Percentiles rank a stretch among this genome's conserved stretches.
These are phyloP conservation scores for Verticillium isaacii DNA, from an alignment of 2,329 filamentous ascomycete genomes.

Conservation along the genomic window DNA sequence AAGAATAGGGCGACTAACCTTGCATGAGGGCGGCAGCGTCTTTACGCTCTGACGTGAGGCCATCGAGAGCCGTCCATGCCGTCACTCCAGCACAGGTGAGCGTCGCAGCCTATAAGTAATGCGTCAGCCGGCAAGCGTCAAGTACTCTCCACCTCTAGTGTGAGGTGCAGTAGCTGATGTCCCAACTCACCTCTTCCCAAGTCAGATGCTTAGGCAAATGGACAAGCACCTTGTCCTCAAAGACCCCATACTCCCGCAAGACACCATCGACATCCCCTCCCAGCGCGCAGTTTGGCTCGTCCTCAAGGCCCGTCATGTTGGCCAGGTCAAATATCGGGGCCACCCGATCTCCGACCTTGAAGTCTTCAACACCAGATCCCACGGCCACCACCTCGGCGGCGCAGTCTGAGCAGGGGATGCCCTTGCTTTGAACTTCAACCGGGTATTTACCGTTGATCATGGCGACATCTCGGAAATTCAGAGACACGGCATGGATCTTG, in stretches of 20 bases:
- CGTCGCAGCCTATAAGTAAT: constrained; percentile 9
- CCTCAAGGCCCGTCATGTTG: constrained; percentile 6
- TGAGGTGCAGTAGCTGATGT: not conserved
- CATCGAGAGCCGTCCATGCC: constrained; percentile 15
- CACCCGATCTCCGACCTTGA: constrained; percentile 17
- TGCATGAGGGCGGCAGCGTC: constrained; percentile 2
- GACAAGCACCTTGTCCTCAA: constrained; percentile 12
- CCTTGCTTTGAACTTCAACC: constrained; percentile 3
- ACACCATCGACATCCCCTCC: constrained; percentile 16
- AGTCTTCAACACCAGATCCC: constrained; percentile 13
- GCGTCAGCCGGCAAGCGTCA: not conserved
- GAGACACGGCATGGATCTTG: constrained; percentile 14
- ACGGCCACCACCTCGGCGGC: constrained; percentile 17
- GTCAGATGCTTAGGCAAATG: constrained; percentile 14
- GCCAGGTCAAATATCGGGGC: constrained; percentile 9
- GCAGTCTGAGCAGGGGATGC: constrained; percentile 16
- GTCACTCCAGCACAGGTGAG: constrained; percentile 16
- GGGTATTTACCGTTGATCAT: constrained; percentile 21
- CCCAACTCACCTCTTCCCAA: constrained; percentile 16
- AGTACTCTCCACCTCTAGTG: not conserved
- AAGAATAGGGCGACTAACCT: not conserved
- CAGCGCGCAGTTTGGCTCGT: not conserved
- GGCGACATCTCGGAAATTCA: constrained; percentile 18
- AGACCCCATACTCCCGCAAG: constrained; percentile 17
- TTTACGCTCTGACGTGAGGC: not conserved